These are phyloP conservation scores for Xeromyces bisporus DNA, from an alignment of 495 filamentous ascomycete species.

Conservation along the genomic window DNA sequence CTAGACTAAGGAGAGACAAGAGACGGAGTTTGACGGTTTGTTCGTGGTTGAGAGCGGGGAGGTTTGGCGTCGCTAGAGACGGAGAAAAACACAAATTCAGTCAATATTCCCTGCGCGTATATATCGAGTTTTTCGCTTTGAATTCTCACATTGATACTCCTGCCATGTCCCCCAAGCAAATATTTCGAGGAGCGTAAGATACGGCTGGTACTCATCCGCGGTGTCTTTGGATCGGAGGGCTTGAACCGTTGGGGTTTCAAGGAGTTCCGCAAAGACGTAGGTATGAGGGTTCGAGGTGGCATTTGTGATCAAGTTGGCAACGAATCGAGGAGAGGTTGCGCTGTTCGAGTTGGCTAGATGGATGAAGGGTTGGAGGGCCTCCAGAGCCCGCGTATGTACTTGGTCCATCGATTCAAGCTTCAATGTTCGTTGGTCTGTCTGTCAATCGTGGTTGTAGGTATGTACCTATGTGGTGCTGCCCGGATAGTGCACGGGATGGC, in stretches of 20 bases:
- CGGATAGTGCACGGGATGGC: too few species aligned
- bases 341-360: slow-evolving; percentile 58
- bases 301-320: slow-evolving; percentile 71
- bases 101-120: too few species aligned
- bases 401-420: too few species aligned
- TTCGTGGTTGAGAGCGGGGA: slow-evolving; percentile 53
- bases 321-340: slow-evolving; percentile 64
- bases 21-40: slow-evolving; percentile 82
- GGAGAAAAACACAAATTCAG: too few species aligned
- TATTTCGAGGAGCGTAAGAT: slow-evolving; percentile 66
- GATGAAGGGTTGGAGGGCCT: slow-evolving; percentile 77
- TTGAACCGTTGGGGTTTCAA: slow-evolving; percentile 68
- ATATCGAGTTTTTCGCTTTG: too few species aligned
- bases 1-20: slow-evolving; percentile 67
- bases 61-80: slow-evolving; percentile 36
- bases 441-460: too few species aligned
- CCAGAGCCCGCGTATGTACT: slow-evolving; percentile 53
- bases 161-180: slow-evolving; percentile 87
- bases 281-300: slow-evolving; percentile 78
- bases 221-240: slow-evolving; percentile 36
- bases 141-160: slow-evolving; percentile 51
- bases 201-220: slow-evolving; percentile 31
- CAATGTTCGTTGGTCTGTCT: too few species aligned
- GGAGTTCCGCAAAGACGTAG: slow-evolving; percentile 88
- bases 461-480: too few species aligned